These are phyloP conservation scores for Pleurotus cornucopiae DNA, from an alignment of 768 basidiomycete species.

Conservation along the genomic window DNA sequence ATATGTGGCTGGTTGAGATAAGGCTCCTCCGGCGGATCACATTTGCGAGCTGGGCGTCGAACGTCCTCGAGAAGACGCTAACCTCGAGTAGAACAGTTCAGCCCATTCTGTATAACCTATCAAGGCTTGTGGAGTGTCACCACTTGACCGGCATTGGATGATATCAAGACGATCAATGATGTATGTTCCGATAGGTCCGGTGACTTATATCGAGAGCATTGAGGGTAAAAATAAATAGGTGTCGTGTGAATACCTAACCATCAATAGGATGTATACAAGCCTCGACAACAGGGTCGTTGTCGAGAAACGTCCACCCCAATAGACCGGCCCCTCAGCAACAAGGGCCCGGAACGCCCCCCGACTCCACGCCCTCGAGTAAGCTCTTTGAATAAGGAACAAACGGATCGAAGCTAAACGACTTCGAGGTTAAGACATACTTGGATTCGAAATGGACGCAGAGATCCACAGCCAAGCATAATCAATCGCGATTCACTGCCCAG, in stretches of 20 bases:
- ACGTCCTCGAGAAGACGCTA: neutral
- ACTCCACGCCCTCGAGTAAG: no score
- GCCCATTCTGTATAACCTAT: neutral
- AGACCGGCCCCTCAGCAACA: no score
- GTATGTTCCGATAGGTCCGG: constrained; percentile 3
- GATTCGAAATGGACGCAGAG: no score
- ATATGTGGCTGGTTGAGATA: neutral
- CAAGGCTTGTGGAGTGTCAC: neutral
- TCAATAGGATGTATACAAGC: neutral
- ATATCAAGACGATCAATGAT: neutral
- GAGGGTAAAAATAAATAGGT: constrained; percentile 4
- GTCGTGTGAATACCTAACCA: neutral
- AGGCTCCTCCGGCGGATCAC: constrained; percentile 8
- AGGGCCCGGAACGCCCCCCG: no score
- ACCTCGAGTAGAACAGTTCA: no score
- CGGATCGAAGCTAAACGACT: neutral
- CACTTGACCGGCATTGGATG: neutral
- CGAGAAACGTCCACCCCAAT: neutral
- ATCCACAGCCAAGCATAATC: no score
- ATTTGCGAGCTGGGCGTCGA: neutral
- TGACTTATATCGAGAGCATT: neutral
- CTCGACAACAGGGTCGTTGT: constrained; percentile 2
- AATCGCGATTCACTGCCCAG: no score
- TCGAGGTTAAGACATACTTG: neutral
- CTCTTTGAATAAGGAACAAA: neutral